Percentiles rank a stretch among this genome's conserved stretches.
Conservation (phyloP, 108 stramenopile species). For the Schizochytrium sp. region DNA sequence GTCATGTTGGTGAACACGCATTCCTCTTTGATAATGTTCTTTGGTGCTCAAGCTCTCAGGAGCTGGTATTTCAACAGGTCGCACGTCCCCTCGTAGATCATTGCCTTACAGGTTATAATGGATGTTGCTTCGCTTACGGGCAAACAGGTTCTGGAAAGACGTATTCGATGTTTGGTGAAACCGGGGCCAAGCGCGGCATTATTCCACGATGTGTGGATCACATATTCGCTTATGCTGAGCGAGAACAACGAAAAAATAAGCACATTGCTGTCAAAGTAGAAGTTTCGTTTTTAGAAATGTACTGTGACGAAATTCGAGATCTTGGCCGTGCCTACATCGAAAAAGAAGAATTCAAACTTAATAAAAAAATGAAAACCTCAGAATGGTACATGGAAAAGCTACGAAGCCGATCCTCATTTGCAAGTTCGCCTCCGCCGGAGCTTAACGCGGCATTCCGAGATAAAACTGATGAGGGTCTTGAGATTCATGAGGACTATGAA, state of each 20-base stretch:
- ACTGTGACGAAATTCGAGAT: conserved; percentile 78
- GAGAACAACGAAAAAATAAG: neutral
- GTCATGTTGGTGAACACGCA: conserved; percentile 65
- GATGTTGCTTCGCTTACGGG: conserved; percentile 79
- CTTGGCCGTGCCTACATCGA: conserved; percentile 71
- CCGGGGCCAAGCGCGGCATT: conserved; percentile 69
- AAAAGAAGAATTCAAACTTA: conserved; percentile 49
- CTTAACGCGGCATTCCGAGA: neutral
- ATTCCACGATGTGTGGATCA: conserved; percentile 76
- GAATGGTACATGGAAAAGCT: neutral
- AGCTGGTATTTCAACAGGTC: conserved; percentile 69
- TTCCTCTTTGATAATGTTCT: conserved; percentile 75
- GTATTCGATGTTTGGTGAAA: conserved; percentile 76
- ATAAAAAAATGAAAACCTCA: conserved; percentile 15
- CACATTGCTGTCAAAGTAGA: conserved; percentile 61
- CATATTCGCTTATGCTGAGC: conserved; percentile 69
- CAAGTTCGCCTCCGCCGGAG: neutral
- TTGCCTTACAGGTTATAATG: conserved; percentile 73
- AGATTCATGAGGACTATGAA: conserved; percentile 76
- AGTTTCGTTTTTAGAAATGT: conserved; percentile 77
- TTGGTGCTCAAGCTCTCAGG: conserved; percentile 72
- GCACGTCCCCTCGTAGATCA: conserved; percentile 70
- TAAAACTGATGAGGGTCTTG: conserved; percentile 14
- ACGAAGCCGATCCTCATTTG: neutral
- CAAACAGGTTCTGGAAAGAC: conserved; percentile 74